Percentiles rank a stretch among this genome's conserved stretches.
Conservation (phyloP, 1,139 yeast species). For the Saccharomyces hybrid region DNA sequence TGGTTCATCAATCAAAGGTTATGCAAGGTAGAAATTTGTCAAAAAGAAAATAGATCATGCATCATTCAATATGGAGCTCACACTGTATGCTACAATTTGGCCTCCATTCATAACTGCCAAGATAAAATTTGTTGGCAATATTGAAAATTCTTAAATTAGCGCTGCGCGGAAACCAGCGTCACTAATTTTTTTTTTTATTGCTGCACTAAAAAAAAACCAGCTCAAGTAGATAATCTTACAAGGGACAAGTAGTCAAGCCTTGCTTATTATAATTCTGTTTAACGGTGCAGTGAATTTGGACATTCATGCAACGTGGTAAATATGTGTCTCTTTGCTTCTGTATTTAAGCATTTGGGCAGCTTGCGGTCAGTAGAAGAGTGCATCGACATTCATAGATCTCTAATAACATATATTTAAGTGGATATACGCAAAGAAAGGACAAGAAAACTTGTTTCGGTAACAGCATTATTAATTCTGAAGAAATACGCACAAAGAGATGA, state of each 20-base stretch:
- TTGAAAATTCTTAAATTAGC: neutral
- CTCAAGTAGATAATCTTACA: neutral
- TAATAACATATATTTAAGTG: neutral
- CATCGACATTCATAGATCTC: neutral
- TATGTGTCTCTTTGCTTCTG: neutral
- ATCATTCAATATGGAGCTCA: neutral
- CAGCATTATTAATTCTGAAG: neutral
- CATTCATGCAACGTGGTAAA: neutral
- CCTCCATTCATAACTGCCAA: neutral
- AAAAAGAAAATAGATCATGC: neutral
- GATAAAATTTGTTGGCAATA: neutral
- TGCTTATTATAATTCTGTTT: neutral
- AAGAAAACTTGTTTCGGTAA: neutral
- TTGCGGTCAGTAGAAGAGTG: neutral
- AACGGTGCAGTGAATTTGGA: neutral
- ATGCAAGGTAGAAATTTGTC: no score
- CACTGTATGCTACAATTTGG: neutral
- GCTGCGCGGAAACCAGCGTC: slow-evolving; percentile 95
- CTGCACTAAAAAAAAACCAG: neutral
- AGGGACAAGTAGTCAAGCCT: neutral
- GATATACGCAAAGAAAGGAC: neutral
- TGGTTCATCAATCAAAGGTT: no score
- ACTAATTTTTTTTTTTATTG: slow-evolving; percentile 76
- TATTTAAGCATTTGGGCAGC: neutral
- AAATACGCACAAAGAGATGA: slow-evolving; percentile 9